Conservation (phyloP, 1,284 basidiomycete genomes). For the Fistulinella cinereoalba region DNA sequence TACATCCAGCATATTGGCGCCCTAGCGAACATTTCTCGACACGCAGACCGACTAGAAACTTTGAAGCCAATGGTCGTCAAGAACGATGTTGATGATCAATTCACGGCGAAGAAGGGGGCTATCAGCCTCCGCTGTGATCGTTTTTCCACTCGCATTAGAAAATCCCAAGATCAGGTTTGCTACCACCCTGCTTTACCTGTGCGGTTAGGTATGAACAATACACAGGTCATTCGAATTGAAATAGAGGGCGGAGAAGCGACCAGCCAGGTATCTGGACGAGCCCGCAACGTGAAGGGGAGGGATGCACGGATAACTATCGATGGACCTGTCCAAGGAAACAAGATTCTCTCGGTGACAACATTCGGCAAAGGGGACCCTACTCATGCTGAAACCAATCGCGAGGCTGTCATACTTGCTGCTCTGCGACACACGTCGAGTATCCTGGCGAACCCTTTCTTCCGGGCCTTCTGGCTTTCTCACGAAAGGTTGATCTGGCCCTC, state of each 20-base stretch:
- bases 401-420: constrained; percentile 33
- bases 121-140: constrained; percentile 39
- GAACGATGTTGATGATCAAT: constrained; percentile 42
- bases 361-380: constrained; percentile 45
- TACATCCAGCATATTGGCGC: constrained; percentile 34
- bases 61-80: constrained; percentile 38
- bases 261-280: constrained; percentile 15
- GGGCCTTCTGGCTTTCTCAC: constrained; percentile 39
- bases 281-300: constrained; percentile 18
- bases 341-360: constrained; percentile 37
- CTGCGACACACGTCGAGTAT: constrained; percentile 37
- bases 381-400: constrained; percentile 39
- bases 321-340: constrained; percentile 19
- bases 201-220: neutral
- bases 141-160: constrained; percentile 42
- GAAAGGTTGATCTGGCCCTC: constrained; percentile 14
- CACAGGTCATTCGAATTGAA: constrained; percentile 20
- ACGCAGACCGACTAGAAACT: constrained; percentile 37
- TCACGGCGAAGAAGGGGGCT: constrained; percentile 21
- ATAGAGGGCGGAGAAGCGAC: constrained; percentile 1
- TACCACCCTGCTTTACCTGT: neutral
- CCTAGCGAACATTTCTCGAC: constrained; percentile 40
- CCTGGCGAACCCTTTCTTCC: constrained; percentile 44
- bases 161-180: constrained; percentile 35
- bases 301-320: constrained; percentile 22